Evolutionary conservation across 257 asterid species (phyloP).

Genomic region (Nicotiana undulata): DNA sequence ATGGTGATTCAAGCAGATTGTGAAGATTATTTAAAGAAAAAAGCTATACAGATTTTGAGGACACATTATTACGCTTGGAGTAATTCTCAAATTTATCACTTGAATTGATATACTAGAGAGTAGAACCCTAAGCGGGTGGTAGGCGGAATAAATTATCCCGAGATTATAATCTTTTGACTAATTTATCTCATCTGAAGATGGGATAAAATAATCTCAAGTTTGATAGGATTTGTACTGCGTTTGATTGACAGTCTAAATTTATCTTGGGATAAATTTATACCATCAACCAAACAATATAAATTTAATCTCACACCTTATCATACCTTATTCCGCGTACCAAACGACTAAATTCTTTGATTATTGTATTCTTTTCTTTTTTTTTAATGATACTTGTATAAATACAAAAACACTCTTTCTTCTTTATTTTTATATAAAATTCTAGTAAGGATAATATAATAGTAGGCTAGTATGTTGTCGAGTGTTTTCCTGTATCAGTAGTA

Average conservation of each 20-base stretch:
- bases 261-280: no score
- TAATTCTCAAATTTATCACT: slow-evolving; percentile 25
- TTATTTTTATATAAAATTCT: background rate
- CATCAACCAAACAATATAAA: no score
- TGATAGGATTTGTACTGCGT: no score
- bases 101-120: slow-evolving; percentile 11
- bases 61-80: slow-evolving; percentile 41
- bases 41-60: slow-evolving; percentile 43
- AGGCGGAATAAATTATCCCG: no score
- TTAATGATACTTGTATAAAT: background rate
- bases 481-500: no score
- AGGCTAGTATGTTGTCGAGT: no score
- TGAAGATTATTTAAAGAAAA: slow-evolving; percentile 28
- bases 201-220: no score
- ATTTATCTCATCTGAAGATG: background rate
- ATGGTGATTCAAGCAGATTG: slow-evolving; percentile 41
- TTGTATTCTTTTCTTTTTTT: background rate
- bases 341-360: background rate
- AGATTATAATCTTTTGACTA: no score
- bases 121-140: background rate
- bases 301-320: no score
- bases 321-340: no score
- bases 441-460: no score
- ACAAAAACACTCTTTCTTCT: background rate
- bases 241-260: no score